Conservation (phyloP, 768 basidiomycete species). For the Lactifluus rugatus region DNA sequence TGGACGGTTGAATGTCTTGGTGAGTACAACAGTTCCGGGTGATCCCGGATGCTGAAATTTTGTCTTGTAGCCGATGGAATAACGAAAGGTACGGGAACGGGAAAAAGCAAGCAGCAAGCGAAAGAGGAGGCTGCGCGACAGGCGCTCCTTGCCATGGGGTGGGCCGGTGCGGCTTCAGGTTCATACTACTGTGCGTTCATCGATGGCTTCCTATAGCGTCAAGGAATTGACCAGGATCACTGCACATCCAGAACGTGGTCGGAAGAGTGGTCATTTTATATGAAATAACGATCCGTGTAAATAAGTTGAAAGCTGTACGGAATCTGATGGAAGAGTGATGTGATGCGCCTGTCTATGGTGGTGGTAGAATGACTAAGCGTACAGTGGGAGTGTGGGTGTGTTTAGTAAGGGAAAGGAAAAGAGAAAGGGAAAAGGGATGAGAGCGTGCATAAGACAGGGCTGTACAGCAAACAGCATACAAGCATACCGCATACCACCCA, state of each 20-base stretch:
- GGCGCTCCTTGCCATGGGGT: constrained; percentile 69
- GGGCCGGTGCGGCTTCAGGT: constrained; percentile 34
- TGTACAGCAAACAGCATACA: no score
- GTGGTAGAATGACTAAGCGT: neutral
- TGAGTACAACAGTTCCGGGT: constrained; percentile 28
- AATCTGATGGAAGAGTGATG: neutral
- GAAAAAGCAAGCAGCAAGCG: constrained; percentile 61
- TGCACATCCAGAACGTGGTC: neutral
- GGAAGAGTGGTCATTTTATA: no score
- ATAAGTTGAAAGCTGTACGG: neutral
- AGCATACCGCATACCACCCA: no score
- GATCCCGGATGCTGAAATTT: neutral
- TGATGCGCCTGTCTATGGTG: neutral
- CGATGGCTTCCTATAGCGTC: neutral
- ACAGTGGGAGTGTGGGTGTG: neutral
- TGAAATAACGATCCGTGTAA: neutral
- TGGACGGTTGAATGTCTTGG: constrained; percentile 65
- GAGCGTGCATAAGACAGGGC: no score
- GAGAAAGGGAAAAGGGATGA: no score
- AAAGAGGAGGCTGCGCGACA: constrained; percentile 69
- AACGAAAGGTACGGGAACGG: constrained; percentile 53
- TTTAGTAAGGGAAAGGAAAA: no score
- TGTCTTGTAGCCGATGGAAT: constrained; percentile 52
- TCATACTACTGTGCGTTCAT: constrained; percentile 1
- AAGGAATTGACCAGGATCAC: neutral